A percentile compares a stretch with the other conserved stretches of the same genome.
phyloP scores from a whole-genome alignment of 176 grass and related monocot genomes.

The Oryza coarctata region DNA sequence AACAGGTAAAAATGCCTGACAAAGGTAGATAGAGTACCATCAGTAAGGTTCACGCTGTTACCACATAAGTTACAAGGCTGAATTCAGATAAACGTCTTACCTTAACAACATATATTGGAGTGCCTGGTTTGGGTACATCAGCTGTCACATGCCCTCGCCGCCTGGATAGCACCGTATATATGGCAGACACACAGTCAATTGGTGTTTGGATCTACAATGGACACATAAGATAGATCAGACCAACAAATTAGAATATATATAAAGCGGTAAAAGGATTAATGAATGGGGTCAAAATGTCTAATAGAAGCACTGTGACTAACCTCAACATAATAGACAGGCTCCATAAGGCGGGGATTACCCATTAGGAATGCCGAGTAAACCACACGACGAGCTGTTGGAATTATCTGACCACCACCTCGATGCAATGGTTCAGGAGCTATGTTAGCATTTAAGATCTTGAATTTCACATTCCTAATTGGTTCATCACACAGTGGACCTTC shows the following conservation, averaged over 20 bases:
- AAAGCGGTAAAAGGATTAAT: neutral
- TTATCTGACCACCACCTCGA: constrained; percentile 96
- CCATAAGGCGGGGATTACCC: constrained; percentile 97
- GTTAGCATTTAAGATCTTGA: constrained; percentile 94
- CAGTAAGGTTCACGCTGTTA: neutral
- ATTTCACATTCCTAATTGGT: constrained; percentile 95
- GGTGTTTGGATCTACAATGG: constrained; percentile 92
- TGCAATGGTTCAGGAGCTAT: constrained; percentile 91
- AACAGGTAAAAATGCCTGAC: constrained; percentile 93
- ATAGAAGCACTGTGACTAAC: constrained; percentile 26
- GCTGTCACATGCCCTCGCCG: constrained; percentile 92
- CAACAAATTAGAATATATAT: constrained; percentile 14
- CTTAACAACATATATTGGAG: constrained; percentile 91
- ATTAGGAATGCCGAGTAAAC: constrained; percentile 98
- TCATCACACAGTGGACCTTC: constrained; percentile 98
- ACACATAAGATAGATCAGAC: constrained; percentile 23
- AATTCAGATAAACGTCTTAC: constrained; percentile 35
- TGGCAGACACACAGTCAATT: constrained; percentile 97
- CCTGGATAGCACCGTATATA: constrained; percentile 88
- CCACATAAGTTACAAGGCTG: constrained; percentile 10
- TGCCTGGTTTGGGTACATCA: constrained; percentile 93
- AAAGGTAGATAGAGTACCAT: constrained; percentile 23
- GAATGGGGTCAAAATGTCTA: neutral
- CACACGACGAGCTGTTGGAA: constrained; percentile 88
- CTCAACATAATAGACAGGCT: constrained; percentile 99